These are phyloP conservation scores for Phialophora macrospora DNA, from an alignment of 2,329 filamentous ascomycete genomes.

Conservation along the genomic window DNA sequence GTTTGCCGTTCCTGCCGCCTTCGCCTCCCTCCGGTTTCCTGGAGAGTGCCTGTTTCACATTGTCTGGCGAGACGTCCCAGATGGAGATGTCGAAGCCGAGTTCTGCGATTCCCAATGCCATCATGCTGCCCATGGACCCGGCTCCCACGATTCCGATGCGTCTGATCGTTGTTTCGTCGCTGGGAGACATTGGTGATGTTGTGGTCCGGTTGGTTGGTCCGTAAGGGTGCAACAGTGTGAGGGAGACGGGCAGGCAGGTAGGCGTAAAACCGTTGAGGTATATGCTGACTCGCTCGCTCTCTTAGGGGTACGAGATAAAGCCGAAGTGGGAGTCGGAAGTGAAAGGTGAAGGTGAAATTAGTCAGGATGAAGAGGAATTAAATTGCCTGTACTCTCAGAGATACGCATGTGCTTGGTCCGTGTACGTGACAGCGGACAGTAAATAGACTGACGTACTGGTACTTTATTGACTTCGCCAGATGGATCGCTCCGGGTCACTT, in stretches of 20 bases:
- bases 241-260: neutral
- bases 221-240: neutral
- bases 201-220: neutral
- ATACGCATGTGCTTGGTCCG: neutral
- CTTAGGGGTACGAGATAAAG: neutral
- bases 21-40: slow-evolving; percentile 4
- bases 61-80: neutral
- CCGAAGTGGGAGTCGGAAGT: neutral
- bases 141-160: slow-evolving; percentile 5
- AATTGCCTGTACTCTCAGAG: too few species aligned
- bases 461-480: too few species aligned
- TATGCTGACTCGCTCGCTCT: neutral
- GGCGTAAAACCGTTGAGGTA: neutral
- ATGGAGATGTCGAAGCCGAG: slow-evolving; percentile 7
- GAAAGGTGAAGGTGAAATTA: neutral
- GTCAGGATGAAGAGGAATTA: neutral
- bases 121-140: slow-evolving; percentile 10
- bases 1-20: neutral
- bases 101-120: slow-evolving; percentile 1
- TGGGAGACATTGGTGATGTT: neutral
- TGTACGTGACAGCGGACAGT: neutral
- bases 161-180: neutral
- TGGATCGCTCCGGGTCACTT: too few species aligned
- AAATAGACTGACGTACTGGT: too few species aligned
- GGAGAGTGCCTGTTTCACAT: slow-evolving; percentile 12